Percentiles rank a stretch among this genome's conserved stretches.
Conservation (phyloP, 2,329 filamentous ascomycete genomes). For the Alternaria hordeiaustralica region DNA sequence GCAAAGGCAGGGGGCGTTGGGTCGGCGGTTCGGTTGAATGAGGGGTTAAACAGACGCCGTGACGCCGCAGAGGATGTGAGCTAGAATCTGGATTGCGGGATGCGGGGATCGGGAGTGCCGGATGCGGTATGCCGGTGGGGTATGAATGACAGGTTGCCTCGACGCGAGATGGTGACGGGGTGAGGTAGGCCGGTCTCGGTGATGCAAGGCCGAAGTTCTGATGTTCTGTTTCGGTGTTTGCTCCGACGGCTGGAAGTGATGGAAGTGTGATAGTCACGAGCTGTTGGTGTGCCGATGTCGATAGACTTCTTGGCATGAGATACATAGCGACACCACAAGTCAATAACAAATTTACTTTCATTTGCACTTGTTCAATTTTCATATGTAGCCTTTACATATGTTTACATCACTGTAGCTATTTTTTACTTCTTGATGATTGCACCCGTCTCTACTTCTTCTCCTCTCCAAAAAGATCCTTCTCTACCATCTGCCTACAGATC, state of each 20-base stretch:
- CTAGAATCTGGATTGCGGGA: conserved; percentile 6
- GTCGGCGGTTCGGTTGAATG: conserved; percentile 20
- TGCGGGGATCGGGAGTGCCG: conserved; percentile 24
- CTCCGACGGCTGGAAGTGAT: conserved; percentile 14
- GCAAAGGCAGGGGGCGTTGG: neutral
- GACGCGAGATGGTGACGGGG: conserved; percentile 1
- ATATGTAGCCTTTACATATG: neutral
- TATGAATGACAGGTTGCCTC: conserved; percentile 3
- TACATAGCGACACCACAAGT: neutral
- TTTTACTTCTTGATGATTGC: neutral
- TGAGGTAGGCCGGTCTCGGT: conserved; percentile 3
- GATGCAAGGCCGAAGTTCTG: conserved; percentile 9
- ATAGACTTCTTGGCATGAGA: neutral
- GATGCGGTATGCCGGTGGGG: conserved; percentile 39
- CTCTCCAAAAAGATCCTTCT: conserved; percentile 74
- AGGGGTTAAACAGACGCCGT: conserved; percentile 17
- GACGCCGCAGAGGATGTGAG: conserved; percentile 10
- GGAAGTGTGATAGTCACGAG: neutral
- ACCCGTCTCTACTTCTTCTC: conserved; percentile 16
- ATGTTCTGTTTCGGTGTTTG: conserved; percentile 15
- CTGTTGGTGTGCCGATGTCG: too few relatives aligned
- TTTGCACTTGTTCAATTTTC: neutral
- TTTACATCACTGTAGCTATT: neutral
- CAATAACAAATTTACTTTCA: neutral
- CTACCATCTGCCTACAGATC: conserved; percentile 79